Evolutionary conservation across 129 eudicot genomes (phyloP).

Genomic region (Flaveria sonorensis): DNA sequence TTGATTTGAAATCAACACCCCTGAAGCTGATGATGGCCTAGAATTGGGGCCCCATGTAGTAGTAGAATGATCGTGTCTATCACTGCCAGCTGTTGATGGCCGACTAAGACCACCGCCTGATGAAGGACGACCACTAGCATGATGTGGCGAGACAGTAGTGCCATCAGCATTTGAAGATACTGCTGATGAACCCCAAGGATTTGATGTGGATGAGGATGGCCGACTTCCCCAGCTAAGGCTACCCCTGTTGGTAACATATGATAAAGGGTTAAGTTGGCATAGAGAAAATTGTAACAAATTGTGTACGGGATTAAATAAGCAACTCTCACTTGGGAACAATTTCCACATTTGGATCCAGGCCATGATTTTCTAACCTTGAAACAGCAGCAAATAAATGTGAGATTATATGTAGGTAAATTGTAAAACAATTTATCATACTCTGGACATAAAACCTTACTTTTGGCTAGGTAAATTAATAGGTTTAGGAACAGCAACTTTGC

Average conservation of each 20-base stretch:
- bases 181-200: constrained; percentile 83
- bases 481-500: constrained; percentile 97
- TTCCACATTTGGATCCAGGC: constrained; percentile 91
- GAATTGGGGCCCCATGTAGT: constrained; percentile 82
- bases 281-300: not conserved
- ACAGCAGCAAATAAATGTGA: constrained; percentile 27
- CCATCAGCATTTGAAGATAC: constrained; percentile 74
- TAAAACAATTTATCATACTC: not conserved
- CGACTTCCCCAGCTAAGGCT: constrained; percentile 93
- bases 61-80: constrained; percentile 59
- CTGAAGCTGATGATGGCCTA: constrained; percentile 93
- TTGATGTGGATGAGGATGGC: constrained; percentile 75
- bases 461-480: constrained; percentile 98
- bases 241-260: constrained; percentile 57
- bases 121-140: constrained; percentile 78
- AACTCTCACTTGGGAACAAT: constrained; percentile 95
- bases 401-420: constrained; percentile 12
- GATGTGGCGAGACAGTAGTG: constrained; percentile 62
- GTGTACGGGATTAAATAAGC: constrained; percentile 21
- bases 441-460: constrained; percentile 45
- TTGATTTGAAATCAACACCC: constrained; percentile 55
- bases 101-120: constrained; percentile 94
- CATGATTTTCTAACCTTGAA: constrained; percentile 95
- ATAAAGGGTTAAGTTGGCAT: not conserved
- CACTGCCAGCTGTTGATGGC: constrained; percentile 97